A percentile compares a stretch with the other conserved stretches of the same genome.
phyloP scores from a whole-genome alignment of 352 stramenopile genomes.

The Pythium guiyangense region DNA sequence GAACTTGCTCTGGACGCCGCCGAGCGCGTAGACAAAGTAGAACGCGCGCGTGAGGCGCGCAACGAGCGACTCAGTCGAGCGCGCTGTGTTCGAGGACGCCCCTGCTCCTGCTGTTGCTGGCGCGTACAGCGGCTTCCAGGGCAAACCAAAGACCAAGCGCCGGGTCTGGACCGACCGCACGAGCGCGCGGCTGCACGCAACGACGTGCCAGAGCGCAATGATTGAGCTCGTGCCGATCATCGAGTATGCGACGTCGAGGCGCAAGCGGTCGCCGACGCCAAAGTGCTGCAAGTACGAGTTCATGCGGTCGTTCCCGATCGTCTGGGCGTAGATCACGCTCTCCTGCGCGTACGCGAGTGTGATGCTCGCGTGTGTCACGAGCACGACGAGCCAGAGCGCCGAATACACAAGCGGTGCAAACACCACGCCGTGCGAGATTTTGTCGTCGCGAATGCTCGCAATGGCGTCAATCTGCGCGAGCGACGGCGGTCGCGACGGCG shows the following conservation, averaged over 20 bases:
- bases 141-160: not conserved
- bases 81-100: not conserved
- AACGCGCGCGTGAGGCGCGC: not conserved
- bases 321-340: constrained; percentile 4
- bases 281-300: constrained; percentile 11
- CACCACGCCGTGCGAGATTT: not conserved
- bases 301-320: constrained; percentile 1
- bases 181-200: not conserved
- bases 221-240: constrained; percentile 4
- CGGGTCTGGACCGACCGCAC: not conserved
- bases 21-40: constrained; percentile 1
- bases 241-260: constrained; percentile 1
- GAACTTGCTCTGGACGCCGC: constrained; percentile 20
- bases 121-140: constrained; percentile 2
- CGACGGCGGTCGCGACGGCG: too few species aligned
- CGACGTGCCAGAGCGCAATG: not conserved
- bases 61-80: not conserved
- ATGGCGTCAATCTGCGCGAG: not conserved
- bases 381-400: not conserved
- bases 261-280: not conserved
- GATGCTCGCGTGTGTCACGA: not conserved
- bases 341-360: not conserved
- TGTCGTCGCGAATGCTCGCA: constrained; percentile 3
- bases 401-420: not conserved
- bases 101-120: not conserved